phyloP scores from a whole-genome alignment of 2,329 filamentous ascomycete species.

The Aureobasidium sp. region DNA sequence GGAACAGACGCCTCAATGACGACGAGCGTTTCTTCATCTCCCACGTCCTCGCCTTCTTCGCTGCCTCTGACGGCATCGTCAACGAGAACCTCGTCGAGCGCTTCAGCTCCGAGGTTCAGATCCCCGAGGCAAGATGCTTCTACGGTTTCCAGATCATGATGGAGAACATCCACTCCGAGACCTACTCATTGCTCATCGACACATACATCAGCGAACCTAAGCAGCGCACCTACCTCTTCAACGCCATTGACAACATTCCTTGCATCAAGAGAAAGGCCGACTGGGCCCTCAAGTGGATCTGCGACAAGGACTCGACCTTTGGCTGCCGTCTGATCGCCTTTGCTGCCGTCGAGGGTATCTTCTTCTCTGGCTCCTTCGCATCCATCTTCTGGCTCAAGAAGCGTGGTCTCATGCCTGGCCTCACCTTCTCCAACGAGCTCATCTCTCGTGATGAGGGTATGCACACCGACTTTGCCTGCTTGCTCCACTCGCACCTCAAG shows the following conservation, averaged over 20 bases:
- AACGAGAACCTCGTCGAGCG: slow-evolving; percentile 99
- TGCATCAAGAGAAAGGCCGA: slow-evolving; percentile 98
- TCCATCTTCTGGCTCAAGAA: slow-evolving; percentile 99
- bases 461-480: slow-evolving; percentile 97
- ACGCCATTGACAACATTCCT: slow-evolving; percentile 97
- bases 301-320: slow-evolving; percentile 88
- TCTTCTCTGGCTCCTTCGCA: slow-evolving; percentile 97
- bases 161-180: slow-evolving; percentile 99
- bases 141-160: slow-evolving; percentile 99
- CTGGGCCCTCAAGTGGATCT: slow-evolving; percentile 94
- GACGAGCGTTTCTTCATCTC: slow-evolving; percentile 98
- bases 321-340: slow-evolving; percentile 94
- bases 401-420: slow-evolving; percentile 95
- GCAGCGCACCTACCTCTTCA: slow-evolving; percentile 91
- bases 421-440: slow-evolving; percentile 99
- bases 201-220: slow-evolving; percentile 98
- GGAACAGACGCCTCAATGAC: slow-evolving; percentile 95
- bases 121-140: slow-evolving; percentile 97
- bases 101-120: slow-evolving; percentile 93
- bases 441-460: slow-evolving; percentile 99
- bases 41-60: slow-evolving; percentile 97
- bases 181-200: slow-evolving; percentile 97
- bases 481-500: slow-evolving; percentile 95
- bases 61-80: slow-evolving; percentile 96
- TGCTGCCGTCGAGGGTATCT: slow-evolving; percentile 97